Conservation (phyloP, 805 yeast genomes). For the Maudiozyma serrabonitensis region DNA sequence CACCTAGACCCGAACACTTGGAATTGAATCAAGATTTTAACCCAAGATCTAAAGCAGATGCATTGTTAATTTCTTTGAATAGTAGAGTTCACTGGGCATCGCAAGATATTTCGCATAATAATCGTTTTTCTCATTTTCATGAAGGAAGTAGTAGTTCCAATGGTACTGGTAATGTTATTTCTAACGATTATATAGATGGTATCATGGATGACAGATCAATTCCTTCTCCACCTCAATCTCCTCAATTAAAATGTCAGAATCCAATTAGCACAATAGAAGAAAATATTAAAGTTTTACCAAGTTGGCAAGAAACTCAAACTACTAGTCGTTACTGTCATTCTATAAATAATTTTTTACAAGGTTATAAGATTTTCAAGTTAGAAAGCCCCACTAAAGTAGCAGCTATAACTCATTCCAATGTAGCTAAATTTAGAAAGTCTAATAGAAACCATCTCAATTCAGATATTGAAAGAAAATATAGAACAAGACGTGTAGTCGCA, state of each 20-base stretch:
- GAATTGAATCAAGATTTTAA: slow-evolving; percentile 14
- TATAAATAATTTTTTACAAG: slow-evolving; percentile 16
- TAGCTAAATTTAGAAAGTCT: background rate
- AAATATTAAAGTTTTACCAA: slow-evolving; percentile 12
- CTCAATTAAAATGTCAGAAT: slow-evolving; percentile 7
- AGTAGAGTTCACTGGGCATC: background rate
- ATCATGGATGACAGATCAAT: slow-evolving; percentile 17
- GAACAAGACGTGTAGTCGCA: slow-evolving; percentile 1
- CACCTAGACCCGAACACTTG: slow-evolving; percentile 28
- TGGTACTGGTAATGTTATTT: background rate
- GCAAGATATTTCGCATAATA: background rate
- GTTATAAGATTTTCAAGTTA: slow-evolving; percentile 14
- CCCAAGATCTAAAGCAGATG: slow-evolving; percentile 1
- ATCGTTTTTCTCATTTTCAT: background rate
- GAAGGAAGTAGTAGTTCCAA: background rate
- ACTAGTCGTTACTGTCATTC: slow-evolving; percentile 10
- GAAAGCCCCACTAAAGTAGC: background rate
- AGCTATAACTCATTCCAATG: background rate
- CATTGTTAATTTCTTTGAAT: background rate
- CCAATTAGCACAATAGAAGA: background rate
- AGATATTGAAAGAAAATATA: slow-evolving; percentile 2
- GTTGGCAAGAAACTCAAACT: slow-evolving; percentile 14
- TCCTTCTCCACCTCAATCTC: slow-evolving; percentile 29
- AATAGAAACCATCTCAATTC: background rate
- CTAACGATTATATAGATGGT: background rate